These are phyloP conservation scores for Teunomyces atbi DNA, from an alignment of 805 yeast species.

Conservation along the genomic window DNA sequence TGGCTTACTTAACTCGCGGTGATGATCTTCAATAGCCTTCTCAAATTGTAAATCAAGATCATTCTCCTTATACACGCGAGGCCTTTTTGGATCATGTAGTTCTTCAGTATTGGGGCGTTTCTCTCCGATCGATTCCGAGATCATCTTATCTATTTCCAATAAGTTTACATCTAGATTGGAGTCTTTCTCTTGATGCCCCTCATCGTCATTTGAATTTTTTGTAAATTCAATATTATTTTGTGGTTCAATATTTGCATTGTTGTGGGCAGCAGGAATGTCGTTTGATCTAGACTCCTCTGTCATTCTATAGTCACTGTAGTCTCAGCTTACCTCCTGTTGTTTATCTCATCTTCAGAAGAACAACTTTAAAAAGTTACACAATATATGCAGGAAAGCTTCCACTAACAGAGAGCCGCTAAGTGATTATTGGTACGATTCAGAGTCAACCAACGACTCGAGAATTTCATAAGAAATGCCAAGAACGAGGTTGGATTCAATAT, in stretches of 20 bases:
- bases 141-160: conserved; percentile 18
- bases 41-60: conserved; percentile 17
- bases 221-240: not conserved
- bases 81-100: conserved; percentile 1
- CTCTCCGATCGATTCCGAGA: conserved; percentile 16
- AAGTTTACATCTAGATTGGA: conserved; percentile 7
- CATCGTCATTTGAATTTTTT: not conserved
- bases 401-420: not conserved
- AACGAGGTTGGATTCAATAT: too few relatives aligned
- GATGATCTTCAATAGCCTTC: conserved; percentile 18
- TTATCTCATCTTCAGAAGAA: conserved; percentile 3
- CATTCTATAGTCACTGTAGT: not conserved
- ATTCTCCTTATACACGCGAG: conserved; percentile 2
- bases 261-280: not conserved
- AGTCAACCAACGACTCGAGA: not conserved
- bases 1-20: conserved; percentile 7
- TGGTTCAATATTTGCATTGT: not conserved
- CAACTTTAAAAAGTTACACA: not conserved
- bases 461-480: too few relatives aligned
- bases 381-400: not conserved
- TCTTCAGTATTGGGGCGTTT: conserved; percentile 4
- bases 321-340: not conserved
- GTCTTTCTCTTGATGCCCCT: not conserved
- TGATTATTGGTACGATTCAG: not conserved
- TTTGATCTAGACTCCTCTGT: not conserved